Percentiles rank a stretch among this genome's conserved stretches.
phyloP scores from a whole-genome alignment of 1,139 yeast species.

The Diutina sp. region DNA sequence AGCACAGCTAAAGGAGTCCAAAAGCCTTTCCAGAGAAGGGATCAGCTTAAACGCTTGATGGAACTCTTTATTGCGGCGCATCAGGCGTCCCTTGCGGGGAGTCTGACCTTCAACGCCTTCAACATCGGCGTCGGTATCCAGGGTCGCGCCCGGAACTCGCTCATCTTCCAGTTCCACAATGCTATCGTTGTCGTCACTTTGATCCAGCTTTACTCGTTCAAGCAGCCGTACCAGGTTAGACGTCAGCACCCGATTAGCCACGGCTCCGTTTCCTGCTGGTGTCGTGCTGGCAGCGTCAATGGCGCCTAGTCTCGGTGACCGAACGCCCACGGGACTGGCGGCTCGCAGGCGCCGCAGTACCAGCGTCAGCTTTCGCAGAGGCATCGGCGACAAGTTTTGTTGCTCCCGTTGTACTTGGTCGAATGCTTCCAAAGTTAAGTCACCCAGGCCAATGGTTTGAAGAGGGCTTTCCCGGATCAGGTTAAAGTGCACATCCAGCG shows the following conservation, averaged over 20 bases:
- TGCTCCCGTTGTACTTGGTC: constrained; percentile 12
- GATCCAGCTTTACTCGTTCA: neutral
- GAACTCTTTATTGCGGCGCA: constrained; percentile 35
- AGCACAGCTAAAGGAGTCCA: constrained; percentile 65
- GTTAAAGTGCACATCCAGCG: constrained; percentile 32
- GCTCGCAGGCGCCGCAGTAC: neutral
- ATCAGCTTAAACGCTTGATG: constrained; percentile 48
- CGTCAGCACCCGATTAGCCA: neutral
- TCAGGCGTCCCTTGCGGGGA: constrained; percentile 1
- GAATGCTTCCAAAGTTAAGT: constrained; percentile 47
- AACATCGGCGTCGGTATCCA: neutral
- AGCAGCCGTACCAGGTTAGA: neutral
- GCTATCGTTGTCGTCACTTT: neutral
- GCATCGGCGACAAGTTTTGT: neutral
- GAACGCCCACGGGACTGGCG: neutral
- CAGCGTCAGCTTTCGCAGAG: neutral
- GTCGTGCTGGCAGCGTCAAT: neutral
- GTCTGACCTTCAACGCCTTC: neutral
- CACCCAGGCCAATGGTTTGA: constrained; percentile 62
- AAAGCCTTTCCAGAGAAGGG: constrained; percentile 37
- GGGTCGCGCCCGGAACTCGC: constrained; percentile 4
- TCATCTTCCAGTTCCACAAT: constrained; percentile 2
- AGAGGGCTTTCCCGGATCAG: constrained; percentile 46
- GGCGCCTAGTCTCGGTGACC: neutral
- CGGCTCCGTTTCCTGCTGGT: neutral